These are phyloP conservation scores for Neonectria coccinea DNA, from an alignment of 2,329 filamentous ascomycete genomes.

Conservation along the genomic window DNA sequence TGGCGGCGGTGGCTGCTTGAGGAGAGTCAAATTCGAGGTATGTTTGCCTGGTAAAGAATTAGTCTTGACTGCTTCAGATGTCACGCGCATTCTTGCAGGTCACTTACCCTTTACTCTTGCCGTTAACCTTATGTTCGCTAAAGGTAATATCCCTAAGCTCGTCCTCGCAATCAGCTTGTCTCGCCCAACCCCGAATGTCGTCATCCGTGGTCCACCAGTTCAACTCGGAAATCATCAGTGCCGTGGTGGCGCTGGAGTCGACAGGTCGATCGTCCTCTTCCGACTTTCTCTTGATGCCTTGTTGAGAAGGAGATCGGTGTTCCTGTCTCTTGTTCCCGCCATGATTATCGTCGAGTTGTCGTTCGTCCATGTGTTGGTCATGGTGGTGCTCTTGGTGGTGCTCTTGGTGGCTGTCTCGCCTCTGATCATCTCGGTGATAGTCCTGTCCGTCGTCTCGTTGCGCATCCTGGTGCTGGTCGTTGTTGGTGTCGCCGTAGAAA, in stretches of 20 bases:
- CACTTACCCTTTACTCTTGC: constrained; percentile 94
- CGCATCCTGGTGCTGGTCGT: constrained; percentile 57
- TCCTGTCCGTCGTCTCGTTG: constrained; percentile 44
- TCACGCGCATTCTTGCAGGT: neutral
- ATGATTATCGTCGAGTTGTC: constrained; percentile 54
- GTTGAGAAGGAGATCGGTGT: constrained; percentile 49
- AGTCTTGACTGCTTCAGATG: constrained; percentile 7
- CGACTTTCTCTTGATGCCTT: constrained; percentile 72
- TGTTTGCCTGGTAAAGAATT: constrained; percentile 66
- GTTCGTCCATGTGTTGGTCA: constrained; percentile 56
- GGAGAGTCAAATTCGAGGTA: constrained; percentile 87
- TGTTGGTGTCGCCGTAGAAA: constrained; percentile 72
- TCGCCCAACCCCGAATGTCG: constrained; percentile 88
- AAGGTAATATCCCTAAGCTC: constrained; percentile 95
- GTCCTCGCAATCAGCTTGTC: constrained; percentile 81
- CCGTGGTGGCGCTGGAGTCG: constrained; percentile 72
- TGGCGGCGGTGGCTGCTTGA: constrained; percentile 87
- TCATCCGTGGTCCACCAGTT: constrained; percentile 99
- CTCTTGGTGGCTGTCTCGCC: constrained; percentile 49
- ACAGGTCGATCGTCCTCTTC: constrained; percentile 69
- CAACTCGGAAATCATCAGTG: constrained; percentile 87
- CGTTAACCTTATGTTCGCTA: constrained; percentile 98
- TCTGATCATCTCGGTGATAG: constrained; percentile 45
- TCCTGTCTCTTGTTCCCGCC: constrained; percentile 56
- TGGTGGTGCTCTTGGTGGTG: constrained; percentile 49